These are phyloP conservation scores for Manihot esculenta DNA, from an alignment of 441 rosid species.

Conservation along the genomic window DNA sequence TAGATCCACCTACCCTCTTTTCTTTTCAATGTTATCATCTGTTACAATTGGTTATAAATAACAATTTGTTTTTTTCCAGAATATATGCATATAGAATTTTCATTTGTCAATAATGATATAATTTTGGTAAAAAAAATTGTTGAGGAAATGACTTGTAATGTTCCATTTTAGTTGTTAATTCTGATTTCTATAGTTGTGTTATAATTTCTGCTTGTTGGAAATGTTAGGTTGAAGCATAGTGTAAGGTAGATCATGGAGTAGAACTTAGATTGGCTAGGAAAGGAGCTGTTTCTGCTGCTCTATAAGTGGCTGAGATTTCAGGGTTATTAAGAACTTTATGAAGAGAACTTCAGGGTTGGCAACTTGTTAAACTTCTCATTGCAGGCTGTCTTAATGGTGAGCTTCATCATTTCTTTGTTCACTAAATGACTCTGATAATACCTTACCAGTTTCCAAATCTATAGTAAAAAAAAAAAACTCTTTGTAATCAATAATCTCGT, in stretches of 20 bases:
- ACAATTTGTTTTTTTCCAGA: too few relatives aligned
- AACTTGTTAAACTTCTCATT: conserved; percentile 97
- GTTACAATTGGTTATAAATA: too few relatives aligned
- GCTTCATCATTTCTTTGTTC: conserved; percentile 99
- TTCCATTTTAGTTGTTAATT: not conserved
- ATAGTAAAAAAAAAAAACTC: too few relatives aligned
- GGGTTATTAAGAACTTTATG: conserved; percentile 81
- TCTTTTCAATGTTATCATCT: too few relatives aligned
- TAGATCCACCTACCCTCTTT: too few relatives aligned
- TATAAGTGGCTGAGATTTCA: conserved; percentile 98
- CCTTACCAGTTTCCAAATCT: conserved; percentile 76
- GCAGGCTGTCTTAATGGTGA: conserved; percentile 97
- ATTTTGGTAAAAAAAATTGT: too few relatives aligned
- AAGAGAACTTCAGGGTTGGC: conserved; percentile 96
- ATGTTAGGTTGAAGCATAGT: conserved; percentile 92
- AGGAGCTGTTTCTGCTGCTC: conserved; percentile 99
- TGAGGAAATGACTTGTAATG: not conserved
- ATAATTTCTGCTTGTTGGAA: conserved; percentile 18
- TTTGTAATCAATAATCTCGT: too few relatives aligned
- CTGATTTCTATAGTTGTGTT: not conserved
- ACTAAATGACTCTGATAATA: conserved; percentile 88
- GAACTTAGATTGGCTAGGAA: conserved; percentile 96
- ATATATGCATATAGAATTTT: too few relatives aligned
- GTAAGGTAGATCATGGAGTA: conserved; percentile 92
- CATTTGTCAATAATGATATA: too few relatives aligned